Conservation (phyloP, 352 stramenopile species). For the Pythium dissotocum region DNA sequence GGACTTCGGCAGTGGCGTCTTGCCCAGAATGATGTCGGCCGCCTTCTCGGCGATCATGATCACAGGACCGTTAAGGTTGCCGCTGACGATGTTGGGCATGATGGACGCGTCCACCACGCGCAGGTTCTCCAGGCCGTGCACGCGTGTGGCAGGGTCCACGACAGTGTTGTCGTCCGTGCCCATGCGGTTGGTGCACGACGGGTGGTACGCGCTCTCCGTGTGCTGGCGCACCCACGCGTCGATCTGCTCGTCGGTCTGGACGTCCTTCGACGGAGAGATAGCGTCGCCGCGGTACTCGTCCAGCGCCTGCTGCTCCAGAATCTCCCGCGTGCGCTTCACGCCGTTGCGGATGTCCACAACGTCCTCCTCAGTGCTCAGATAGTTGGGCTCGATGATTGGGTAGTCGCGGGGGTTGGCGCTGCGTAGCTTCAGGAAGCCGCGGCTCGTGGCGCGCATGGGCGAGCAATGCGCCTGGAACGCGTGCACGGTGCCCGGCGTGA, state of each 20-base stretch:
- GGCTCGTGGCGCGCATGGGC: constrained; percentile 86
- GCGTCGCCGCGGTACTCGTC: constrained; percentile 81
- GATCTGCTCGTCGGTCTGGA: constrained; percentile 72
- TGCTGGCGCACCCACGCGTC: constrained; percentile 85
- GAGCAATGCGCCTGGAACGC: constrained; percentile 89
- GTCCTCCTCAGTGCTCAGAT: constrained; percentile 82
- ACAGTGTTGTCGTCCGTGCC: constrained; percentile 82
- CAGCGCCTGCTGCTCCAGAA: constrained; percentile 86
- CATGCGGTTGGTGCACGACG: constrained; percentile 91
- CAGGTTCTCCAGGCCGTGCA: constrained; percentile 88
- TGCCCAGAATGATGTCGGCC: constrained; percentile 90
- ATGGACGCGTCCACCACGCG: constrained; percentile 92
- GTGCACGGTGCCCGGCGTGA: constrained; percentile 59
- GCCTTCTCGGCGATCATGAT: constrained; percentile 95
- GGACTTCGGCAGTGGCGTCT: constrained; percentile 66
- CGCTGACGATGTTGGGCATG: constrained; percentile 94
- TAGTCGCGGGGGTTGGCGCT: constrained; percentile 74
- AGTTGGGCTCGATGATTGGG: constrained; percentile 89
- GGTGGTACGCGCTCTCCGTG: constrained; percentile 88
- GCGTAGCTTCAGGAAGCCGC: constrained; percentile 78
- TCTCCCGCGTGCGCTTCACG: constrained; percentile 82
- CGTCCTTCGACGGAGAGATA: constrained; percentile 65
- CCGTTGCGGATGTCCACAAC: constrained; percentile 74
- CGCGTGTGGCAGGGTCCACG: constrained; percentile 84
- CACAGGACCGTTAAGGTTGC: constrained; percentile 93